Evolutionary conservation across 2,329 filamentous ascomycete genomes (phyloP), one percentile per base, ranked within the genome.

Genomic region (Exserohilum turcica): DNA sequence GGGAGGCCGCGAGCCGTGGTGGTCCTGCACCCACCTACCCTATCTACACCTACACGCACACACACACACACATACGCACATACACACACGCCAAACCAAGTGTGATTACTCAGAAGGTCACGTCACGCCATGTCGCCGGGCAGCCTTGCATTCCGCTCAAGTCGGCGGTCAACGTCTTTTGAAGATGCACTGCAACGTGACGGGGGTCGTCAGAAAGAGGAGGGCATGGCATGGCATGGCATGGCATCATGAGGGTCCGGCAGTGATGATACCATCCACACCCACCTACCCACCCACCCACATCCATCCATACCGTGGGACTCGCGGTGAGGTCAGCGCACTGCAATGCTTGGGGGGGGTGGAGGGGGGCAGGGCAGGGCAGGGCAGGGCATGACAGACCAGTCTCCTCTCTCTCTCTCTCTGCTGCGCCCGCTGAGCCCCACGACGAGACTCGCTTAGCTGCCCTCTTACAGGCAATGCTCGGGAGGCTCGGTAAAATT

Each of bases 301-400:
- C n/a, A n/a, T n/a, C n/a, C n/a, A n/a, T n/a, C n/a, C n/a, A 39
- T 47, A 50, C 38, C 29, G 52, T 49, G 54, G 50, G 49, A 56
- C 54, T 52, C 52, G 48, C 66, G 67, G 68, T 70, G 67, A 67
- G 61, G 65, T 65, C 57, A 68, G 66, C 67, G 57, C 43, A 55
- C 57, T 61, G 61, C 56, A 56, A 29, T 42, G 54, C 48, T 18
- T 46, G 43, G 8, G 19, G 24, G 15, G 15, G n/a, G 33, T 24
- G 21, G 21, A 5, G 21, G 21, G 21, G 13, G 38, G 24, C 19
- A 16, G 38, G 37, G 15, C 38, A 40, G 38, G 24, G n/a, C 38
- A 29, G 24, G 24, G n/a, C n/a, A 35, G 15, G 12, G 32, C n/a
- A 21, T 15, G 35, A 19, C 35, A 37, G 16, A 42, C n/a, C n/a